Evolutionary conservation across 495 filamentous ascomycete genomes (phyloP), one percentile per base, ranked within the genome.

Genomic region (Aspergillus homomorphus): DNA sequence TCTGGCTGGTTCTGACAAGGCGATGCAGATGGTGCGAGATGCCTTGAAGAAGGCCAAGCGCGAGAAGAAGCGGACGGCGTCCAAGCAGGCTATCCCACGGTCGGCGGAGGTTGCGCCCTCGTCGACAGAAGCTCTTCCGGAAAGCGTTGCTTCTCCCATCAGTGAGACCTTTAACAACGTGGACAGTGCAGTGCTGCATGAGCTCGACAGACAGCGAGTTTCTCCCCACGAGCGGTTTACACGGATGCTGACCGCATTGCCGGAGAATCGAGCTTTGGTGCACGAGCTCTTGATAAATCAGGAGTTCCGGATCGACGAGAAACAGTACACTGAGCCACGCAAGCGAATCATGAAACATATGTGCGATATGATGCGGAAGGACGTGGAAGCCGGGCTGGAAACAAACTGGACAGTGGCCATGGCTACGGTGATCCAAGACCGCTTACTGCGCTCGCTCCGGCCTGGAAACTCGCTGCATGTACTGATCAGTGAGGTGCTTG

Each of bases 231-330:
- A 78, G 53, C 77, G 75, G 48, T 67, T 79, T 73, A 80, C 79
- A 6, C 79, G 73, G 57, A 71, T 84, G 9, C 79, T 86, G 38
- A 85, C 85, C 16, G 74, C 89, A 24, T 77, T 97, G 30, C 92
- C 92, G 3, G 84, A 88, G 62, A 98, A 98, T 67, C 81, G 94
- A 44, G 76, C 88, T 22, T 75, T 98, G 43, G 86, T 96, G 4
- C 94, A 98, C 69, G 94, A 98, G 68, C 78, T 98, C 22, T 86
- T 92, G 33, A 89, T 98, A 62, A 92, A 98, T 69, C 89, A 87
- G 64, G 87, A 94, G 62, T 98, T 80, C 63, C 80, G 79, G 55
- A 80, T 89, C 16, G 81, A 86, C 43, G 74, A 83, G 43, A 67
- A 72, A 1, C 70, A 75, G 23, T 78, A 79, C 45, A 81, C 77